These are phyloP conservation scores for Fraxinus paxiana DNA, from an alignment of 305 asterid species.

Conservation along the genomic window DNA sequence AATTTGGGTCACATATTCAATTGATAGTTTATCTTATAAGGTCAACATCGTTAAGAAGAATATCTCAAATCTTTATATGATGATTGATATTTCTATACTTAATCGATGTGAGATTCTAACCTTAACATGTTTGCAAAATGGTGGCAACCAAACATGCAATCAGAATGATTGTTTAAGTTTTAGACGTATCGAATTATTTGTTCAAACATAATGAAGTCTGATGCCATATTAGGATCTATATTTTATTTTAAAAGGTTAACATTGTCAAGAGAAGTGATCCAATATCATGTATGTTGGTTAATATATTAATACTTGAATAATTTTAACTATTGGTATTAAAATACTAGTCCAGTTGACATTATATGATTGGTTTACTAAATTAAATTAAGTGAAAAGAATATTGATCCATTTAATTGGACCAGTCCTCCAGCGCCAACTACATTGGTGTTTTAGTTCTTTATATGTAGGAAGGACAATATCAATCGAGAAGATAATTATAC, in stretches of 20 bases:
- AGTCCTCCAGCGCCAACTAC: background rate
- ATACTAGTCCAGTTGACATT: background rate
- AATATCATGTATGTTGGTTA: background rate
- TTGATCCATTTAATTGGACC: background rate
- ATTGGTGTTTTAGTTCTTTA: background rate
- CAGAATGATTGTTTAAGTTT: background rate
- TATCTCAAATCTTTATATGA: background rate
- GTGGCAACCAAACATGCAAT: background rate
- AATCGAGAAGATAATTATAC: background rate
- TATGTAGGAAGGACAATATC: background rate
- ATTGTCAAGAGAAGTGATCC: background rate
- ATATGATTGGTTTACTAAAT: background rate
- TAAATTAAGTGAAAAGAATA: background rate
- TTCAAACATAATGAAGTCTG: background rate
- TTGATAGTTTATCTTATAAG: background rate
- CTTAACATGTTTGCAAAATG: background rate
- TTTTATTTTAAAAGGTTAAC: background rate
- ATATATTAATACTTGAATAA: background rate
- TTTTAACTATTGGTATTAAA: background rate
- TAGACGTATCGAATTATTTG: background rate
- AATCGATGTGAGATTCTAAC: background rate
- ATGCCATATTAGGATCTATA: background rate
- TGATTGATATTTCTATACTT: background rate
- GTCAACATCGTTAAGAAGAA: background rate
- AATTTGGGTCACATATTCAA: background rate